Evolutionary conservation across 164 flowering plant genomes (phyloP).

Genomic region (Platanus orientalis): DNA sequence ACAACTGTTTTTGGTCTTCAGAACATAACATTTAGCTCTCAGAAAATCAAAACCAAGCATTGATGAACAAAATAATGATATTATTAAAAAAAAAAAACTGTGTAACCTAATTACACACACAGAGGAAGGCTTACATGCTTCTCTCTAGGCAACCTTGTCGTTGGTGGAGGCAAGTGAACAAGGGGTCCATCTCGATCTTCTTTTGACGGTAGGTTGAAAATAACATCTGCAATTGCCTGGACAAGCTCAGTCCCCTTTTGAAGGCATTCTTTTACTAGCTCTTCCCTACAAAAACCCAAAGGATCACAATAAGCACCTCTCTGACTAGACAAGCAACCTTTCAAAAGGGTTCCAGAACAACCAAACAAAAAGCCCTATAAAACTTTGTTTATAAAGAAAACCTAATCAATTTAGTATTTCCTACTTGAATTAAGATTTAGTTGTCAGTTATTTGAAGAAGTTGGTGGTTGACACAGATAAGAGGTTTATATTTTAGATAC

Average conservation of each 20-base stretch:
- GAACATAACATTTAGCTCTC: too few species aligned
- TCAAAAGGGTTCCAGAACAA: too few species aligned
- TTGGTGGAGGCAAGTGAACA: conserved; percentile 70
- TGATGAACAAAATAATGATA: too few species aligned
- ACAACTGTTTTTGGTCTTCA: too few species aligned
- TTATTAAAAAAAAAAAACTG: too few species aligned
- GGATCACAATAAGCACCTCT: not conserved
- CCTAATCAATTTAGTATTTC: too few species aligned
- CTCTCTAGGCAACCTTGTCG: conserved; percentile 74
- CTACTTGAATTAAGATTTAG: not conserved
- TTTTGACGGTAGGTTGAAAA: conserved; percentile 68
- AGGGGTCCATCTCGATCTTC: conserved; percentile 76
- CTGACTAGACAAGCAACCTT: not conserved
- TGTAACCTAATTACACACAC: not conserved
- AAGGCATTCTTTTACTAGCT: conserved; percentile 51
- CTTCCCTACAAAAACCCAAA: conserved; percentile 47
- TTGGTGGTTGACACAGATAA: not conserved
- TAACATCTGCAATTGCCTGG: conserved; percentile 61
- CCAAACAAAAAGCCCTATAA: not conserved
- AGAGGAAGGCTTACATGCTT: conserved; percentile 58
- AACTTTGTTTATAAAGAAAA: too few species aligned
- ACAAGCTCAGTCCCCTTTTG: conserved; percentile 55
- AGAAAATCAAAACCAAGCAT: too few species aligned
- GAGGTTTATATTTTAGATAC: too few species aligned
- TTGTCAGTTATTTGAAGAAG: not conserved